A percentile compares a stretch with the other conserved stretches of the same genome.
Evolutionary conservation across 441 rosid genomes (phyloP).

Genomic region (Adansonia grandidieri): DNA sequence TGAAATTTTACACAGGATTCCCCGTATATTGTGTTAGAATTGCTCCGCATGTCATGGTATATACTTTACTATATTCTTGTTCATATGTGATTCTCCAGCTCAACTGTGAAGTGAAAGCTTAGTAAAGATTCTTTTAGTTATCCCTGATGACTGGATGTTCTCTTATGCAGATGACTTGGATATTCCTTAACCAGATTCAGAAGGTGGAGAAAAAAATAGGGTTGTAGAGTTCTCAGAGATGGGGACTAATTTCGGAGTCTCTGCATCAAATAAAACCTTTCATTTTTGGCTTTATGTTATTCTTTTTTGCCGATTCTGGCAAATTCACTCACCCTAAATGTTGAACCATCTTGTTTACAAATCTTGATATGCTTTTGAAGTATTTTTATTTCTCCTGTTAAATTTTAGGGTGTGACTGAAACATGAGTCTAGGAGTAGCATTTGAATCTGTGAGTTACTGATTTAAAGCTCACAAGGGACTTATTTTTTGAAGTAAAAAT

Average conservation of each 20-base stretch:
- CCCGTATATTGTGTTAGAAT: slow-evolving; percentile 93
- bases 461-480: neutral
- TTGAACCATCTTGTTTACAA: neutral
- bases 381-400: slow-evolving; percentile 20
- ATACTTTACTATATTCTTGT: neutral
- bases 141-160: neutral
- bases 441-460: neutral
- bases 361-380: slow-evolving; percentile 32
- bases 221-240: neutral
- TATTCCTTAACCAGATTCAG: slow-evolving; percentile 8
- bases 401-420: slow-evolving; percentile 28
- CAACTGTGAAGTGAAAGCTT: neutral
- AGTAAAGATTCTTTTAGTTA: neutral
- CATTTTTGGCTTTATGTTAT: neutral
- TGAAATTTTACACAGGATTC: slow-evolving; percentile 96
- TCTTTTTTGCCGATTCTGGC: no score
- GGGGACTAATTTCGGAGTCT: no score
- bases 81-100: neutral
- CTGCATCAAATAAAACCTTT: no score
- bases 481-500: neutral
- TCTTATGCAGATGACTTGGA: neutral
- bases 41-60: slow-evolving; percentile 99
- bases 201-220: neutral
- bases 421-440: slow-evolving; percentile 21
- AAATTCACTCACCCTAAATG: no score